Evolutionary conservation across 108 stramenopile species (phyloP).

Genomic region (Phaeodactylum tricornutum): DNA sequence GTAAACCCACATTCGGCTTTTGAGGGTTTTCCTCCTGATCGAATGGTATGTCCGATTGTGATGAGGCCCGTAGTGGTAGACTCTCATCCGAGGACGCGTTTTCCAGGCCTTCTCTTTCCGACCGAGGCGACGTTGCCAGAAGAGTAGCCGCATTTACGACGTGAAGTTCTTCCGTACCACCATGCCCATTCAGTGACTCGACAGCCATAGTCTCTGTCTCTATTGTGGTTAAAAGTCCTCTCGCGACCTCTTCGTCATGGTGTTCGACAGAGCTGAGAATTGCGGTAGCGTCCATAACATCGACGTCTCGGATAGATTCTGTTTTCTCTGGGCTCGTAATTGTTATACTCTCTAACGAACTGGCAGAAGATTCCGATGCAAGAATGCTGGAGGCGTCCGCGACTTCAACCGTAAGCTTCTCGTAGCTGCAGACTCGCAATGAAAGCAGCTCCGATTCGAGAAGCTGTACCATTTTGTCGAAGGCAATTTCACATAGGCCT

Average conservation of each 20-base stretch:
- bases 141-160: too few species aligned
- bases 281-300: neutral
- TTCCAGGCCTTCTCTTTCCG: too few species aligned
- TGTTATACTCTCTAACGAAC: neutral
- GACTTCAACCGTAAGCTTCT: neutral
- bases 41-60: neutral
- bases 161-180: too few species aligned
- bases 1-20: neutral
- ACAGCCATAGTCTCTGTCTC: too few species aligned
- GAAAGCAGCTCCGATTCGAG: constrained; percentile 15
- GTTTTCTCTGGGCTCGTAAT: neutral
- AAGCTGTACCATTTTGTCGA: constrained; percentile 25
- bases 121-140: too few species aligned
- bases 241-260: too few species aligned
- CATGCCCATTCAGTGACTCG: too few species aligned
- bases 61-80: neutral
- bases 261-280: too few species aligned
- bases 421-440: neutral
- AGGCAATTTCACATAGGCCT: constrained; percentile 28
- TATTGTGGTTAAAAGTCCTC: too few species aligned
- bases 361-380: neutral
- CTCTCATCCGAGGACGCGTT: neutral
- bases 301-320: neutral
- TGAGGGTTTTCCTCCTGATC: neutral
- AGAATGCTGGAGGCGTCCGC: too few species aligned